phyloP scores from a whole-genome alignment of 768 basidiomycete species.

The Bullera alba region DNA sequence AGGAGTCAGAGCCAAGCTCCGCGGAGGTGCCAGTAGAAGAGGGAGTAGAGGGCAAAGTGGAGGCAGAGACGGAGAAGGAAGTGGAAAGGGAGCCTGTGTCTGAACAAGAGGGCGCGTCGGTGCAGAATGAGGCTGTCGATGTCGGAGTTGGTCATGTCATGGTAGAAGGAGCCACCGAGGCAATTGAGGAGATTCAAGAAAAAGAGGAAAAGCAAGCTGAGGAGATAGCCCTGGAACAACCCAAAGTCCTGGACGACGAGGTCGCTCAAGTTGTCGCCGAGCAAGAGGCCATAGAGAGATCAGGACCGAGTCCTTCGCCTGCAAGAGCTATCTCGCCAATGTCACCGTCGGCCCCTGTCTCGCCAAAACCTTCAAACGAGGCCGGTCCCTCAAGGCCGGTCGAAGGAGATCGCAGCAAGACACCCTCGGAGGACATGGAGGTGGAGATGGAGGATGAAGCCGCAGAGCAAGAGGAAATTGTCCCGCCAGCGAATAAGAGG shows the following conservation, averaged over 20 bases:
- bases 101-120: not conserved
- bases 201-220: conserved; percentile 4
- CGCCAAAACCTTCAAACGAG: not conserved
- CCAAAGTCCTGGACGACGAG: conserved; percentile 13
- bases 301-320: conserved; percentile 8
- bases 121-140: not conserved
- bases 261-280: conserved; percentile 21
- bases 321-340: conserved; percentile 19
- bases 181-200: conserved; percentile 9
- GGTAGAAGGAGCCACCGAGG: conserved; percentile 21
- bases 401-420: too few relatives aligned
- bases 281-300: conserved; percentile 18
- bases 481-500: conserved; percentile 6
- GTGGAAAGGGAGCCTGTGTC: not conserved
- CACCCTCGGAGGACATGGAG: not conserved
- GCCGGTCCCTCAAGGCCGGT: not conserved
- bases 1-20: not conserved
- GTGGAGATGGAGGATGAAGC: conserved; percentile 4
- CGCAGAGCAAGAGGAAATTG: conserved; percentile 5
- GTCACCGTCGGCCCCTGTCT: not conserved
- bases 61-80: not conserved
- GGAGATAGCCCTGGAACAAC: conserved; percentile 3
- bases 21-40: not conserved
- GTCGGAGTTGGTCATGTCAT: conserved; percentile 24
- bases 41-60: not conserved